Evolutionary conservation across 148 eudicot species (phyloP).

Genomic region (Rhododendron ferrugineum): DNA sequence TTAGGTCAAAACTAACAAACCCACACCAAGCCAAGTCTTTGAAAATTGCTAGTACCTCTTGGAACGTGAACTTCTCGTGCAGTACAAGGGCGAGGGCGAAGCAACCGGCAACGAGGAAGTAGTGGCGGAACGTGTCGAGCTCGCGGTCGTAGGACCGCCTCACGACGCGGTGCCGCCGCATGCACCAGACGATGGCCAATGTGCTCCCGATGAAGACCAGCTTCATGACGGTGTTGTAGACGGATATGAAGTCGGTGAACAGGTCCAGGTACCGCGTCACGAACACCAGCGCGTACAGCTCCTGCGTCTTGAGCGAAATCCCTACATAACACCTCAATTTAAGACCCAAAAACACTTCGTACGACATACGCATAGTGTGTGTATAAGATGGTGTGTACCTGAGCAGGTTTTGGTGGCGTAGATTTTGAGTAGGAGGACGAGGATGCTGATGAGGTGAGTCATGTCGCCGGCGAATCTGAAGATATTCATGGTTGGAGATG

Average conservation of each 20-base stretch:
- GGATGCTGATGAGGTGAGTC: conserved; percentile 68
- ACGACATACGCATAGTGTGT: no score
- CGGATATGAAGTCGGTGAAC: conserved; percentile 65
- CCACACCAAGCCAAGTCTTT: background rate
- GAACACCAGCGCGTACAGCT: conserved; percentile 75
- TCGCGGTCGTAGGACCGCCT: conserved; percentile 69
- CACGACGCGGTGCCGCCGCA: conserved; percentile 60
- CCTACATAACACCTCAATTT: conserved; percentile 31
- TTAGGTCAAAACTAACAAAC: background rate
- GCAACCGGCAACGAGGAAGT: conserved; percentile 48
- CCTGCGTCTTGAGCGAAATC: conserved; percentile 93
- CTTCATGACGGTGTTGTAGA: conserved; percentile 80
- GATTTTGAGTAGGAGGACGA: conserved; percentile 76
- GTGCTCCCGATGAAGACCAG: conserved; percentile 69
- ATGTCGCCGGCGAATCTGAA: conserved; percentile 81
- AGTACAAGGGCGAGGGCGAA: conserved; percentile 59
- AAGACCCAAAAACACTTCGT: background rate
- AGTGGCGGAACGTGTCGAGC: conserved; percentile 80
- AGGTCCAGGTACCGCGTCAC: conserved; percentile 80
- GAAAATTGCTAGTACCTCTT: conserved; percentile 49
- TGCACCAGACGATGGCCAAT: conserved; percentile 72
- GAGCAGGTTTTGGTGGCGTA: conserved; percentile 84
- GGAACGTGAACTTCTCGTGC: conserved; percentile 76
- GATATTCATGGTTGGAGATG: conserved; percentile 46
- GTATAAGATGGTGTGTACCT: conserved; percentile 25